phyloP scores from a whole-genome alignment of 805 yeast genomes.

The Spathaspora gorwiae region DNA sequence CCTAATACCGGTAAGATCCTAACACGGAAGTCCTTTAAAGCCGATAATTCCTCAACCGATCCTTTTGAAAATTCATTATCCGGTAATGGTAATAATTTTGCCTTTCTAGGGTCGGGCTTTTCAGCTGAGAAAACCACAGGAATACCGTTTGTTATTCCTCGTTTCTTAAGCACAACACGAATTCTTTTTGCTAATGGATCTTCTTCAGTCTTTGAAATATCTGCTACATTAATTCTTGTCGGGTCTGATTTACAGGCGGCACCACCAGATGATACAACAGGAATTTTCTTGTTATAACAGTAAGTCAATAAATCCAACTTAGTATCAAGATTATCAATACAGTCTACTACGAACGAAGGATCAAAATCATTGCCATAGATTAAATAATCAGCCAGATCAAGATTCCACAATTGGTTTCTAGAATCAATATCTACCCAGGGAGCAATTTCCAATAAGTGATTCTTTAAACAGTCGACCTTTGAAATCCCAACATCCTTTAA shows the following conservation, averaged over 20 bases:
- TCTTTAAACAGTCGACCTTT: slow-evolving; percentile 75
- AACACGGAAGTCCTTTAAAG: slow-evolving; percentile 85
- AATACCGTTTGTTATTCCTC: slow-evolving; percentile 71
- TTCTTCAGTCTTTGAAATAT: slow-evolving; percentile 84
- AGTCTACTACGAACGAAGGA: slow-evolving; percentile 84
- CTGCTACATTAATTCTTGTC: slow-evolving; percentile 83
- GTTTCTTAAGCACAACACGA: slow-evolving; percentile 74
- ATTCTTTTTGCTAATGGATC: slow-evolving; percentile 89
- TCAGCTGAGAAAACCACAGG: slow-evolving; percentile 92
- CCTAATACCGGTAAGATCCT: slow-evolving; percentile 94
- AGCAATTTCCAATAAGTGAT: slow-evolving; percentile 67
- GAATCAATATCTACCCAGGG: slow-evolving; percentile 93
- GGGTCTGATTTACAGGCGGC: slow-evolving; percentile 97
- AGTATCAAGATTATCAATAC: slow-evolving; percentile 96
- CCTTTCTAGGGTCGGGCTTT: slow-evolving; percentile 94
- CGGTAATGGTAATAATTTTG: slow-evolving; percentile 77
- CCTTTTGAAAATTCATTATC: slow-evolving; percentile 80
- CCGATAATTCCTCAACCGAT: slow-evolving; percentile 79
- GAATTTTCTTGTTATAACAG: slow-evolving; percentile 55
- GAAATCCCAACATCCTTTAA: slow-evolving; percentile 87
- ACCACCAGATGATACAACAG: slow-evolving; percentile 90
- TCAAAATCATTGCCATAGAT: slow-evolving; percentile 40
- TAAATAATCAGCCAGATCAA: slow-evolving; percentile 59
- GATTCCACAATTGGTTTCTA: slow-evolving; percentile 70
- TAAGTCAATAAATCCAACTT: slow-evolving; percentile 83